phyloP scores from a whole-genome alignment of 176 grass and related monocot genomes.

The Raddia guianensis region DNA sequence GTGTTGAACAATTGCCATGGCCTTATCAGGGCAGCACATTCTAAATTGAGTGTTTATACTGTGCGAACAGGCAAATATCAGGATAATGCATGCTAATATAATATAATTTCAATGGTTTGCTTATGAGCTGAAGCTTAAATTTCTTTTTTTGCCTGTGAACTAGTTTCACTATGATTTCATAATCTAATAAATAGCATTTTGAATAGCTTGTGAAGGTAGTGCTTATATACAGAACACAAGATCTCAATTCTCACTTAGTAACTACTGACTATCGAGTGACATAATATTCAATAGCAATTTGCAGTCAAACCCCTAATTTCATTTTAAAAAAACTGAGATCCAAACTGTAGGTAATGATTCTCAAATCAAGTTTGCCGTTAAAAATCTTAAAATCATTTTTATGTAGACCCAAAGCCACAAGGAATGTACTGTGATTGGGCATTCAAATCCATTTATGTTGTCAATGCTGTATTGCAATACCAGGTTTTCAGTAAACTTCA shows the following conservation, averaged over 20 bases:
- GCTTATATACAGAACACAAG: neutral
- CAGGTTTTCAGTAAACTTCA: slow-evolving; percentile 11
- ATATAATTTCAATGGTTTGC: slow-evolving; percentile 18
- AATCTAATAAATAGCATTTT: slow-evolving; percentile 20
- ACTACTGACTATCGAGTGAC: neutral
- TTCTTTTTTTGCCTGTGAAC: slow-evolving; percentile 18
- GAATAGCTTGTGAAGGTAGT: neutral
- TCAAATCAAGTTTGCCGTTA: neutral
- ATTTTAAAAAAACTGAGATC: neutral
- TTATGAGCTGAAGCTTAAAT: neutral
- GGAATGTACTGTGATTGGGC: neutral
- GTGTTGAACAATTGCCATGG: neutral
- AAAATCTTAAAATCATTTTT: neutral
- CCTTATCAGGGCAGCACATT: slow-evolving; percentile 27
- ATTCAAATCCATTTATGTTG: neutral
- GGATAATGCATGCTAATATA: slow-evolving; percentile 18
- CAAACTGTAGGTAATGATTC: neutral
- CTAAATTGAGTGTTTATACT: slow-evolving; percentile 1
- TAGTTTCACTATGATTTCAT: neutral
- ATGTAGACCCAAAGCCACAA: neutral
- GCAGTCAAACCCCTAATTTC: neutral
- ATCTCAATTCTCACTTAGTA: neutral
- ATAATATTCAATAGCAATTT: neutral
- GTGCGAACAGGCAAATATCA: neutral
- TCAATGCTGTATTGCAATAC: neutral